Conservation (phyloP, 2,329 filamentous ascomycete genomes). For the Neopestalotiopsis sp. region DNA sequence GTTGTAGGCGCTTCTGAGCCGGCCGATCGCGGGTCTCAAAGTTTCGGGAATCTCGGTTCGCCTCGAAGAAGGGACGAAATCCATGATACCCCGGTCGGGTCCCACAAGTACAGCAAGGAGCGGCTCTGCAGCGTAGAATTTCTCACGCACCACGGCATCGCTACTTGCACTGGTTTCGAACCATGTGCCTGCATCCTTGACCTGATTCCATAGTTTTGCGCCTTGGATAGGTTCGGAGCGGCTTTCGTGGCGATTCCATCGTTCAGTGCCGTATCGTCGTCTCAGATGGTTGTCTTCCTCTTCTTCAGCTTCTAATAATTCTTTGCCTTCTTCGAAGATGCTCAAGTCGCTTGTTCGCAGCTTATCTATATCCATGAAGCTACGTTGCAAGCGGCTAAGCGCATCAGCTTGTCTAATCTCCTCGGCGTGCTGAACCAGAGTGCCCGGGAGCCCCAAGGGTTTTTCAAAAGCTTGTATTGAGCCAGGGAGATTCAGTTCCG, state of each 20-base stretch:
- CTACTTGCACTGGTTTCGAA: constrained; percentile 68
- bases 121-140: constrained; percentile 76
- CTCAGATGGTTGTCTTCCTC: constrained; percentile 81
- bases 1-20: constrained; percentile 80
- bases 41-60: constrained; percentile 79
- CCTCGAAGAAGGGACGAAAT: constrained; percentile 86
- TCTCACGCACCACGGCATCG: constrained; percentile 71
- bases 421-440: constrained; percentile 86
- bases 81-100: constrained; percentile 79
- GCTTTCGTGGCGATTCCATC: constrained; percentile 77
- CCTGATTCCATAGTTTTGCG: constrained; percentile 74
- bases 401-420: constrained; percentile 93
- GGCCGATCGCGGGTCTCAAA: constrained; percentile 78
- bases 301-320: constrained; percentile 77
- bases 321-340: constrained; percentile 82
- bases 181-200: constrained; percentile 83
- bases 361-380: constrained; percentile 88
- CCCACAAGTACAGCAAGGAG: constrained; percentile 79
- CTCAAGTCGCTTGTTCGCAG: constrained; percentile 80
- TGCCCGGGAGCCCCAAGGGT: constrained; percentile 85
- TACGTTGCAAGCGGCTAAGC: constrained; percentile 74
- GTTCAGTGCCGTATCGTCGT: constrained; percentile 81
- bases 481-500: constrained; percentile 85
- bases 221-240: constrained; percentile 66
- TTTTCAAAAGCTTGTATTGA: constrained; percentile 95